Evolutionary conservation across 495 filamentous ascomycete genomes (phyloP).

Genomic region (Friedmanniomyces endolithicus): DNA sequence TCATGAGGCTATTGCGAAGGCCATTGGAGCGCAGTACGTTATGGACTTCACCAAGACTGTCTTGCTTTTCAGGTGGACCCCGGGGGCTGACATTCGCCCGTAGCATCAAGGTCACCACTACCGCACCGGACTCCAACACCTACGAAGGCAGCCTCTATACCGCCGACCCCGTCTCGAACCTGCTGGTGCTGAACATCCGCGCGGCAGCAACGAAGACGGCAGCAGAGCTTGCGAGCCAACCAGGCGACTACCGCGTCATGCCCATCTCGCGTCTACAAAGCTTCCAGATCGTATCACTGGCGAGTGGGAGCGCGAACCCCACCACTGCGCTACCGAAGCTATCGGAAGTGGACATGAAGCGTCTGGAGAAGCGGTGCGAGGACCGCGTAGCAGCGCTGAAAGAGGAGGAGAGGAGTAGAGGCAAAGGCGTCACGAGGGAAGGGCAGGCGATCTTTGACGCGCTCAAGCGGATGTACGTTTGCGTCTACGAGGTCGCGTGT

Average conservation of each 20-base stretch:
- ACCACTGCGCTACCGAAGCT: constrained; percentile 24
- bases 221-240: constrained; percentile 32
- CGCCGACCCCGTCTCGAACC: constrained; percentile 52
- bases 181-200: constrained; percentile 48
- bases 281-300: constrained; percentile 40
- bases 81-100: neutral
- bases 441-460: constrained; percentile 61
- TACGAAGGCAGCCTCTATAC: constrained; percentile 56
- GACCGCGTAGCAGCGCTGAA: constrained; percentile 42
- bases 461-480: constrained; percentile 42
- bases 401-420: constrained; percentile 42
- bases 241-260: constrained; percentile 52
- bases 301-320: constrained; percentile 12
- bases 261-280: constrained; percentile 50
- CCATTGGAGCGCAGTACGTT: constrained; percentile 30
- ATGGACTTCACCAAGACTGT: no score
- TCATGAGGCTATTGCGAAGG: constrained; percentile 28
- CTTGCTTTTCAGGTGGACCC: neutral
- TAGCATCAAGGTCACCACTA: constrained; percentile 52
- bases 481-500: neutral
- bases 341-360: constrained; percentile 39
- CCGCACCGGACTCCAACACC: constrained; percentile 36
- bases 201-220: constrained; percentile 25
- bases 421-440: constrained; percentile 51
- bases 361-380: constrained; percentile 42